A percentile compares a stretch with the other conserved stretches of the same genome.
Conservation (phyloP, 805 yeast species). For the Saccharomycopsis fodiens region DNA sequence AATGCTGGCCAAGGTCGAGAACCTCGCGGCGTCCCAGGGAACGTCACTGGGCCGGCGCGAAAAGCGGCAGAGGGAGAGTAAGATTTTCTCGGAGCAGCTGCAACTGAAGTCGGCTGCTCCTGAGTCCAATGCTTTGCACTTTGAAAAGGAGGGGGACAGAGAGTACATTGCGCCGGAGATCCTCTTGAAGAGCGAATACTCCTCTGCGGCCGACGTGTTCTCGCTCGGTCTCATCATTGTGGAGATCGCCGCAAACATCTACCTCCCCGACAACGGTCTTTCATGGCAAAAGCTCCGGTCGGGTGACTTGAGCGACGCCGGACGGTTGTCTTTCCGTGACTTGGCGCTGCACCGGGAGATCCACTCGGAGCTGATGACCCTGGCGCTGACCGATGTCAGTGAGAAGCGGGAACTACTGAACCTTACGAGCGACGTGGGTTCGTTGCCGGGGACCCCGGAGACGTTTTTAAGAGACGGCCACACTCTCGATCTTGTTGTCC, state of each 20-base stretch:
- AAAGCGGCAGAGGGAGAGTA: neutral
- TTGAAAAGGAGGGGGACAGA: conserved; percentile 92
- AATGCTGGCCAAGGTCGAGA: conserved; percentile 55
- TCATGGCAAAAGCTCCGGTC: conserved; percentile 95
- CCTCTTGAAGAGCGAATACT: conserved; percentile 71
- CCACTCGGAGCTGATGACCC: neutral
- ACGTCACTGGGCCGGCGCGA: neutral
- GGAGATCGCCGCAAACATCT: conserved; percentile 92
- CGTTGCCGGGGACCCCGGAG: neutral
- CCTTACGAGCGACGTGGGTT: conserved; percentile 4
- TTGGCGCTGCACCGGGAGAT: conserved; percentile 29
- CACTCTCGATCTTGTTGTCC: conserved; percentile 71
- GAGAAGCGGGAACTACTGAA: neutral
- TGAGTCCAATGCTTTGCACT: neutral
- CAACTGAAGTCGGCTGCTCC: neutral
- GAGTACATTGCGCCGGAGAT: conserved; percentile 98
- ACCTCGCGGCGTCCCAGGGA: neutral
- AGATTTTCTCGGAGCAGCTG: conserved; percentile 3
- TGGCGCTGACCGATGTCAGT: neutral
- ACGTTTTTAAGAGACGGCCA: conserved; percentile 63
- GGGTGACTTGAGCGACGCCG: conserved; percentile 94
- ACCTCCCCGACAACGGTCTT: conserved; percentile 90
- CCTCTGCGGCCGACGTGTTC: conserved; percentile 89
- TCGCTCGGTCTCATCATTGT: conserved; percentile 90
- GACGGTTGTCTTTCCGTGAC: conserved; percentile 70